These are phyloP conservation scores for Claviceps capensis DNA, from an alignment of 2,329 filamentous ascomycete species.

Conservation along the genomic window DNA sequence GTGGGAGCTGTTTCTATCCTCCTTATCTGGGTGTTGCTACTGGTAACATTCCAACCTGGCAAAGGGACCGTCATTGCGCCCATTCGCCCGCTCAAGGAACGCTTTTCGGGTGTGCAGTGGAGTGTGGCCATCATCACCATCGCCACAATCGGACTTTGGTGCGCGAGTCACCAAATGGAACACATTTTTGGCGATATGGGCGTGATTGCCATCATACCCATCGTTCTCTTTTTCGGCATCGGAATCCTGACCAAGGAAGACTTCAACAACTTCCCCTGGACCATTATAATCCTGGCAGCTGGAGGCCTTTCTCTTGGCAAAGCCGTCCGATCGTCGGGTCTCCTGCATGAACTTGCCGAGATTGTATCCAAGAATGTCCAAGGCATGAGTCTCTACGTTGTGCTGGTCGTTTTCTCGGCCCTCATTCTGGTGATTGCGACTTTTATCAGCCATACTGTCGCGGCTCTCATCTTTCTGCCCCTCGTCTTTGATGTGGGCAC, in stretches of 20 bases:
- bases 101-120: constrained; percentile 79
- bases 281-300: constrained; percentile 94
- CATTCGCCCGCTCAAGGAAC: constrained; percentile 79
- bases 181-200: constrained; percentile 92
- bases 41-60: constrained; percentile 74
- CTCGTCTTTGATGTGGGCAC: constrained; percentile 77
- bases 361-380: constrained; percentile 62
- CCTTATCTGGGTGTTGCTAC: constrained; percentile 76
- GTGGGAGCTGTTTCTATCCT: constrained; percentile 83
- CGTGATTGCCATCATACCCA: constrained; percentile 89
- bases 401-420: constrained; percentile 71
- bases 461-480: constrained; percentile 85
- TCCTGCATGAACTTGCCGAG: constrained; percentile 76
- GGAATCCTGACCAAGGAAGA: constrained; percentile 96
- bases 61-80: constrained; percentile 80
- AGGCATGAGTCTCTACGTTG: constrained; percentile 69
- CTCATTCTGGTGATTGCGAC: constrained; percentile 88
- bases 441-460: constrained; percentile 95
- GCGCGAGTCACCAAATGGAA: constrained; percentile 79
- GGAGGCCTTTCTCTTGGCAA: constrained; percentile 88
- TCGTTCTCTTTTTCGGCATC: constrained; percentile 91
- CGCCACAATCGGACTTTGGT: constrained; percentile 81
- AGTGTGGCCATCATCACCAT: constrained; percentile 81
- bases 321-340: constrained; percentile 82
- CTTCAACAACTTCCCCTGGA: constrained; percentile 99